phyloP scores from a whole-genome alignment of 495 filamentous ascomycete species.

The Annulohypoxylon moriforme region DNA sequence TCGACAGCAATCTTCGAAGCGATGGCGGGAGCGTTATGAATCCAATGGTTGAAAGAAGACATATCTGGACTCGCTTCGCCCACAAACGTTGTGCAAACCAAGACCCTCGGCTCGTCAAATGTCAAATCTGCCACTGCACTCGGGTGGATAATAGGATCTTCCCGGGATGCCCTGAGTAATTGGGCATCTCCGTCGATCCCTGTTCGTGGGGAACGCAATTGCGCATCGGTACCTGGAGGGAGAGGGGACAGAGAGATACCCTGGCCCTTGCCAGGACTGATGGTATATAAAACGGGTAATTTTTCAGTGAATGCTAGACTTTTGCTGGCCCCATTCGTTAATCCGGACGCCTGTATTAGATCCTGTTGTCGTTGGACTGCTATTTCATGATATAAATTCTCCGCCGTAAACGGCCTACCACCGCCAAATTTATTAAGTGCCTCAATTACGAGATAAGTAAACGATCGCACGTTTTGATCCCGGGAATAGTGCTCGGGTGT shows the following conservation, averaged over 20 bases:
- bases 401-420: constrained; percentile 61
- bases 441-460: constrained; percentile 62
- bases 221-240: constrained; percentile 46
- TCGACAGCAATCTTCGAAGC: constrained; percentile 65
- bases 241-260: constrained; percentile 59
- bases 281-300: constrained; percentile 59
- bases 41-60: constrained; percentile 68
- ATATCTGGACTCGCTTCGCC: constrained; percentile 68
- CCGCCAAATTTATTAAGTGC: constrained; percentile 58
- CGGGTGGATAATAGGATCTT: constrained; percentile 53
- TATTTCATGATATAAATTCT: constrained; percentile 64
- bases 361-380: constrained; percentile 56
- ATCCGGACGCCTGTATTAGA: constrained; percentile 50
- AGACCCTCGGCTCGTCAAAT: constrained; percentile 63
- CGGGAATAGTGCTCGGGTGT: constrained; percentile 59
- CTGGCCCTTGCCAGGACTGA: constrained; percentile 61
- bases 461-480: constrained; percentile 60
- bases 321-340: constrained; percentile 59
- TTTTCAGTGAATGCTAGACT: constrained; percentile 49
- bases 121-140: constrained; percentile 59
- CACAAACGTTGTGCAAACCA: constrained; percentile 68
- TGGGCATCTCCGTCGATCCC: constrained; percentile 53
- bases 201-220: constrained; percentile 55
- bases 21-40: constrained; percentile 59
- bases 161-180: constrained; percentile 45